These are phyloP conservation scores for Sporodiniella umbellata DNA, from an alignment of 371 early-diverging fungal genomes.

Conservation along the genomic window DNA sequence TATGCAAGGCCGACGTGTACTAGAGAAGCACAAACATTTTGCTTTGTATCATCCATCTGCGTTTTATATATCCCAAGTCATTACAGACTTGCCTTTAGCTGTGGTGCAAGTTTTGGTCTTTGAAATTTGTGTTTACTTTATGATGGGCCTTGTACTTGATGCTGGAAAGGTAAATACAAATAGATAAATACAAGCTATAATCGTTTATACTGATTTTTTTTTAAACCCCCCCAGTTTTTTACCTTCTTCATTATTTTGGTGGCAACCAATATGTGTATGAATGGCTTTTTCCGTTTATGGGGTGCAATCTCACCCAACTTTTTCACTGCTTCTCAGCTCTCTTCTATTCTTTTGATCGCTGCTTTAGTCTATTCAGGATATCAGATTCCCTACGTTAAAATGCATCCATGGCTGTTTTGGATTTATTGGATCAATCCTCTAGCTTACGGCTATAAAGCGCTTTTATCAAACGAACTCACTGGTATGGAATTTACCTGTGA, in stretches of 20 bases:
- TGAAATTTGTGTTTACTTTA: conserved; percentile 51
- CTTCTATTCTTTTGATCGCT: conserved; percentile 55
- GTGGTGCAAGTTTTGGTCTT: conserved; percentile 38
- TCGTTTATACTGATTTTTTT: not conserved
- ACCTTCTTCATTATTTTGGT: conserved; percentile 51
- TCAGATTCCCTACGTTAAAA: conserved; percentile 53
- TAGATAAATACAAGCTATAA: not conserved
- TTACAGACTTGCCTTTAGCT: conserved; percentile 43
- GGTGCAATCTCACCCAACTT: conserved; percentile 57
- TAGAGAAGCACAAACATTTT: conserved; percentile 66
- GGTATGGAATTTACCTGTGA: conserved; percentile 37
- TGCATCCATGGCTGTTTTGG: conserved; percentile 72
- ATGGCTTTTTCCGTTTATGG: conserved; percentile 60
- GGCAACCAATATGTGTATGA: conserved; percentile 52
- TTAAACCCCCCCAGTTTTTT: conserved; percentile 42
- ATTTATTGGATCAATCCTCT: conserved; percentile 71
- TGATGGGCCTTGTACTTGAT: conserved; percentile 50
- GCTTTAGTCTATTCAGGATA: conserved; percentile 66
- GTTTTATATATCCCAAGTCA: conserved; percentile 58
- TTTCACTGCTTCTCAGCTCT: conserved; percentile 53
- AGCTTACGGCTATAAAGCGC: conserved; percentile 63
- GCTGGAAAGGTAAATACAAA: conserved; percentile 47
- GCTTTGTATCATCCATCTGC: conserved; percentile 68
- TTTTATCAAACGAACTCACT: conserved; percentile 65
- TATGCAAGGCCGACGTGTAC: conserved; percentile 62